phyloP scores from a whole-genome alignment of 129 eudicot species.

The Tagetes patula region DNA sequence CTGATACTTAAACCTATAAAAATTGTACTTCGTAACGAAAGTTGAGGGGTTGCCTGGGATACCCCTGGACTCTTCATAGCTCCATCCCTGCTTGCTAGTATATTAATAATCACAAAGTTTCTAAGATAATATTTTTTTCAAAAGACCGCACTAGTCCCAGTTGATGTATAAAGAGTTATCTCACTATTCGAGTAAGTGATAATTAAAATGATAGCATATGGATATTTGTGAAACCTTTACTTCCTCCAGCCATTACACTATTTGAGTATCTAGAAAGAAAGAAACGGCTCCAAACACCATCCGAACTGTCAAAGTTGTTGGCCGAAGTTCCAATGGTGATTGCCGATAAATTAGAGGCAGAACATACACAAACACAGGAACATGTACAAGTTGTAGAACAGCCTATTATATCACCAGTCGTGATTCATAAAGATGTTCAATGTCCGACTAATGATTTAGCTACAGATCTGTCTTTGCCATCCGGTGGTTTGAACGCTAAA shows the following conservation, averaged over 20 bases:
- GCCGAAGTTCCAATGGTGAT: constrained; percentile 68
- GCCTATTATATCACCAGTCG: constrained; percentile 27
- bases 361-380: constrained; percentile 31
- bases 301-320: constrained; percentile 60
- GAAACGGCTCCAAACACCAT: constrained; percentile 57
- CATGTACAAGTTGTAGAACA: constrained; percentile 16
- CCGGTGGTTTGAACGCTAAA: constrained; percentile 32
- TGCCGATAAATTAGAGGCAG: constrained; percentile 62
- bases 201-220: background rate
- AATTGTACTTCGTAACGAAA: too few species aligned
- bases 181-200: background rate
- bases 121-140: background rate
- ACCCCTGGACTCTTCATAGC: too few species aligned
- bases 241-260: constrained; percentile 40
- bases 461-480: constrained; percentile 24
- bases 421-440: constrained; percentile 31
- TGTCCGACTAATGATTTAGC: constrained; percentile 23
- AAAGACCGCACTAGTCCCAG: constrained; percentile 1
- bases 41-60: too few species aligned
- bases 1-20: too few species aligned
- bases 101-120: background rate
- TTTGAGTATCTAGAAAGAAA: constrained; percentile 55
- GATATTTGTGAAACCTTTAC: constrained; percentile 43
- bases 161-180: constrained; percentile 12
- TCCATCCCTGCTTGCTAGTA: background rate